These are phyloP conservation scores for Phaeodactylum tricornutum DNA, from an alignment of 108 stramenopile species.

Conservation along the genomic window DNA sequence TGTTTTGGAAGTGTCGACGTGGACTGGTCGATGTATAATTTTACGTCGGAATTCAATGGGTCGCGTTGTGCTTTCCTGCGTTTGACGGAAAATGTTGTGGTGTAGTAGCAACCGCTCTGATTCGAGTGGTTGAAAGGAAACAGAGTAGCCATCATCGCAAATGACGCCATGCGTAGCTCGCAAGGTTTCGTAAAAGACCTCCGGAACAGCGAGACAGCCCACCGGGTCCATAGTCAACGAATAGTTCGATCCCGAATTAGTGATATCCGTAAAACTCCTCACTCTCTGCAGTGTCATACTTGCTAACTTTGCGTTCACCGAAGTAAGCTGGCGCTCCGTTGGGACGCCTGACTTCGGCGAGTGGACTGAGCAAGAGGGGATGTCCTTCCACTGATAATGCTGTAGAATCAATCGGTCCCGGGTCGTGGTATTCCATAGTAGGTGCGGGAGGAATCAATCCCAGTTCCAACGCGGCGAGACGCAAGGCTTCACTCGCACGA, in stretches of 20 bases:
- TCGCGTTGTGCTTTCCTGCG: not conserved
- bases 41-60: conserved; percentile 66
- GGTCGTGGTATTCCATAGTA: conserved; percentile 25
- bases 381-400: conserved; percentile 31
- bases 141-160: conserved; percentile 44
- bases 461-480: conserved; percentile 21
- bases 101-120: not conserved
- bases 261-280: too few relatives aligned
- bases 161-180: conserved; percentile 47
- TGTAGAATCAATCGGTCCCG: conserved; percentile 60
- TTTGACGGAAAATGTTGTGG: conserved; percentile 1
- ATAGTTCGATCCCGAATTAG: too few relatives aligned
- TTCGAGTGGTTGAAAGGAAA: conserved; percentile 39
- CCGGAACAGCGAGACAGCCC: conserved; percentile 46
- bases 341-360: too few relatives aligned
- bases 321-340: too few relatives aligned
- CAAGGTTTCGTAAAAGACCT: conserved; percentile 43
- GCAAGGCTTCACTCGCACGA: conserved; percentile 23
- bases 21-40: conserved; percentile 24
- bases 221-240: too few relatives aligned
- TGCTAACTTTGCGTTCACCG: too few relatives aligned
- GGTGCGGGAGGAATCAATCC: conserved; percentile 19
- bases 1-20: conserved; percentile 7
- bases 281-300: not conserved
- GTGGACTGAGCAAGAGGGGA: conserved; percentile 28